Conservation (phyloP, 257 asterid genomes). For the Nicotiana attenuata region DNA sequence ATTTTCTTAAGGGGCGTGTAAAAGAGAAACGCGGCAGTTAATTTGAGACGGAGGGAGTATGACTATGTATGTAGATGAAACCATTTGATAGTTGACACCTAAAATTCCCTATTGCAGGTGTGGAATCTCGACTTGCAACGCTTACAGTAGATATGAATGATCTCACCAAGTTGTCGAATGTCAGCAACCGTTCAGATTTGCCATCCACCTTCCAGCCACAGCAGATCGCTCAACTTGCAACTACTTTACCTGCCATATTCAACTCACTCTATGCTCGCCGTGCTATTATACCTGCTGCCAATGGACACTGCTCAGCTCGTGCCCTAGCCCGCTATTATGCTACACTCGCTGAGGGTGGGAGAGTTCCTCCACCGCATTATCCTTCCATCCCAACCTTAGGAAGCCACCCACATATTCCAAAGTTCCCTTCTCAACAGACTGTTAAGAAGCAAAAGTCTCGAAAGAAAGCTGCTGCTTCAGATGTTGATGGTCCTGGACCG, state of each 20-base stretch:
- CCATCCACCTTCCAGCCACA: constrained; percentile 76
- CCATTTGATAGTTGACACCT: constrained; percentile 8
- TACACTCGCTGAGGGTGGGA: constrained; percentile 68
- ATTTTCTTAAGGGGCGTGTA: too few species aligned
- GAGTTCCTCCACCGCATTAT: constrained; percentile 59
- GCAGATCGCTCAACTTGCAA: constrained; percentile 46
- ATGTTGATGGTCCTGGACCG: constrained; percentile 9
- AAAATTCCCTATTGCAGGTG: constrained; percentile 42
- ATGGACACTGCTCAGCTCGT: constrained; percentile 96
- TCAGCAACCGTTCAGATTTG: constrained; percentile 42
- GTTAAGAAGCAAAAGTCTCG: constrained; percentile 36
- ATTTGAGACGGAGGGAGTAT: too few species aligned
- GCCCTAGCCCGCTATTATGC: constrained; percentile 97
- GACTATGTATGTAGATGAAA: too few species aligned
- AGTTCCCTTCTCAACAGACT: constrained; percentile 37
- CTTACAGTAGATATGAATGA: constrained; percentile 84
- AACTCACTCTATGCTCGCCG: constrained; percentile 83
- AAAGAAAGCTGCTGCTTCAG: neutral
- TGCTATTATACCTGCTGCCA: constrained; percentile 84
- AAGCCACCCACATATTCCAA: constrained; percentile 73
- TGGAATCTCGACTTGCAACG: constrained; percentile 91
- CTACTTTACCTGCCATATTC: constrained; percentile 62
- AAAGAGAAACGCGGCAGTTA: too few species aligned
- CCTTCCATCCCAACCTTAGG: constrained; percentile 69
- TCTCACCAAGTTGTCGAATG: constrained; percentile 41